Base-by-base conservation (phyloP, 805 yeast genomes). In the Candida awuae region DNA sequence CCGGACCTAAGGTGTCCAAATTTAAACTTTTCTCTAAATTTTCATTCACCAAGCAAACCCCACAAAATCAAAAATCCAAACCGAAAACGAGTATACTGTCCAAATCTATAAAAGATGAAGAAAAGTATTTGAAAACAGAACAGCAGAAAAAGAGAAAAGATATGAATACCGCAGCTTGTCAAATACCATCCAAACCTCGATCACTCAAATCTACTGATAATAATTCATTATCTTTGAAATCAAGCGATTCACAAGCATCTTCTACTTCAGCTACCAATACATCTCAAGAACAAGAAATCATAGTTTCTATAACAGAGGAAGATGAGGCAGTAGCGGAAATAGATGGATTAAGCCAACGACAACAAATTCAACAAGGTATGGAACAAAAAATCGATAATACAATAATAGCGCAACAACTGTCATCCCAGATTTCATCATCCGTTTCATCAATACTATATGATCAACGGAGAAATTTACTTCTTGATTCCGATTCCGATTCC, bases 21-120 rank as follows among this genome's bases (percentile, higher is more conserved):
- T 32, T 35, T 10, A 35, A 39, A 21, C 38, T 55, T 8, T 51
- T 54, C 8, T 54, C 55, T 19, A 41, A 56, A 39, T 48, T 55
- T 12, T 53, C 59, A 8, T 56, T 56, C 36, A 42, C 58, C 9
- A 56, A 56, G 32, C 56, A 52, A 32, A 21, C 44, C 18, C 34
- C 43, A 8, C 44, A 53, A 10, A 39, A 43, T 18, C 43, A 42
- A 8, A 34, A 37, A 12, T 29, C 44, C 0, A 38, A 40, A 8
- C 35, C 46, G 2, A 42, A 34, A 12, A 34, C 43, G 36, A 52
- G 55, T 36, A 50, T 46, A 20, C 41, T 54, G 16, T 53, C 59
- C 12, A 35, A 48, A 18, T 45, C 49, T 17, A 35, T 51, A 28
- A 50, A 49, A 29, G 40, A 43, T 9, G 49, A 44, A 23, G 19